These are phyloP conservation scores for Zygosaccharomyces pseudobailii DNA, from an alignment of 1,139 yeast species.

Conservation along the genomic window DNA sequence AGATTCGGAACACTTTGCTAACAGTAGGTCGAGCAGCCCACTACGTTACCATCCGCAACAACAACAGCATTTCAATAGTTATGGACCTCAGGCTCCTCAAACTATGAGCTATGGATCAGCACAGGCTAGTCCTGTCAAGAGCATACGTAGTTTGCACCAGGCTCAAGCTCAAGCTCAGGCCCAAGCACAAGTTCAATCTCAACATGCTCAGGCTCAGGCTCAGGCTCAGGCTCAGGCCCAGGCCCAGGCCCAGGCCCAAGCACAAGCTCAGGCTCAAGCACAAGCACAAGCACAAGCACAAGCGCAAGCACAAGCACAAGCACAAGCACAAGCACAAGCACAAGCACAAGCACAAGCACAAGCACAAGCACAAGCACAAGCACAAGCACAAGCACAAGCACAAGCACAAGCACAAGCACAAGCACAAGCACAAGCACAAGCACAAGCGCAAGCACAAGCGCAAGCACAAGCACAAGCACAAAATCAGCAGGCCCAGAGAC, in stretches of 20 bases:
- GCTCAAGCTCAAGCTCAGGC: slow-evolving; percentile 5
- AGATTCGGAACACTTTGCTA: slow-evolving; percentile 24
- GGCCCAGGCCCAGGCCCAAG: neutral
- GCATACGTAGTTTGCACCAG: slow-evolving; percentile 18
- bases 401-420: slow-evolving; percentile 14
- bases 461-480: slow-evolving; percentile 18
- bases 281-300: no score
- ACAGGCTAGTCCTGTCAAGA: slow-evolving; percentile 25
- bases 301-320: slow-evolving; percentile 17
- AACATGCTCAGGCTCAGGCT: slow-evolving; percentile 8
- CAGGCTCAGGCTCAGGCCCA: slow-evolving; percentile 20
- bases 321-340: slow-evolving; percentile 20
- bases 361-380: slow-evolving; percentile 18
- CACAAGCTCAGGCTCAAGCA: slow-evolving; percentile 18
- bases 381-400: slow-evolving; percentile 18
- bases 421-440: slow-evolving; percentile 15
- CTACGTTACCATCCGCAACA: slow-evolving; percentile 18
- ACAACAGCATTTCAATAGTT: slow-evolving; percentile 15
- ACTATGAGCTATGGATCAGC: slow-evolving; percentile 8
- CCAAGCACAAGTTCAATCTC: slow-evolving; percentile 10
- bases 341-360: slow-evolving; percentile 20
- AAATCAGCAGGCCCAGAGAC: slow-evolving; percentile 14
- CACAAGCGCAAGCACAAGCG: slow-evolving; percentile 15
- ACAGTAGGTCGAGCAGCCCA: slow-evolving; percentile 23
- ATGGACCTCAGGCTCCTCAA: slow-evolving; percentile 1